phyloP scores from a whole-genome alignment of 1,139 yeast genomes.

The Geotrichum cucujoidarum region DNA sequence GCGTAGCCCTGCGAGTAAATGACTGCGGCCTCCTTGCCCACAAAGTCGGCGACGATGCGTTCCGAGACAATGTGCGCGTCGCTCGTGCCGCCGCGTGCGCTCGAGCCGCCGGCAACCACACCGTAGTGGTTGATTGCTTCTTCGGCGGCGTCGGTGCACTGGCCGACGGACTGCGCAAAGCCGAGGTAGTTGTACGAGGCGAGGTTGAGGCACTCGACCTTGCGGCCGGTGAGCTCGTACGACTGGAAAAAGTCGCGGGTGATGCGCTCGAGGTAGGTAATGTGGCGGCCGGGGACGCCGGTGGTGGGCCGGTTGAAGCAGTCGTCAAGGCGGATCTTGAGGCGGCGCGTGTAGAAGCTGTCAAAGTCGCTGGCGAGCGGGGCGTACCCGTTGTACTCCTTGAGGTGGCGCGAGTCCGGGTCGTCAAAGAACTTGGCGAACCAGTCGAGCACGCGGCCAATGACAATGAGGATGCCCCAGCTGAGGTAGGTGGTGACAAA shows the following conservation, averaged over 20 bases:
- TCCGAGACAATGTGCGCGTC: slow-evolving; percentile 76
- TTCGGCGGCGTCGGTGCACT: slow-evolving; percentile 78
- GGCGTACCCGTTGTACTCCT: slow-evolving; percentile 85
- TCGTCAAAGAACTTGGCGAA: slow-evolving; percentile 72
- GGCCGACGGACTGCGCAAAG: slow-evolving; percentile 91
- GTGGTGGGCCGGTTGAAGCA: slow-evolving; percentile 93
- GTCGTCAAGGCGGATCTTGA: slow-evolving; percentile 86
- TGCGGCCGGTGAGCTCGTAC: slow-evolving; percentile 68
- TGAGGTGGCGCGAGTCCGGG: slow-evolving; percentile 54
- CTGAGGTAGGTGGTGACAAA: slow-evolving; percentile 77
- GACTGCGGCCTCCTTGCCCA: slow-evolving; percentile 86
- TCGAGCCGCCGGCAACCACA: slow-evolving; percentile 71
- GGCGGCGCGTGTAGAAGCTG: slow-evolving; percentile 84
- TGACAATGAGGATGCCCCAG: slow-evolving; percentile 73
- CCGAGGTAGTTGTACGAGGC: slow-evolving; percentile 93
- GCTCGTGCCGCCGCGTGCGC: slow-evolving; percentile 69
- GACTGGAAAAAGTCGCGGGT: slow-evolving; percentile 54
- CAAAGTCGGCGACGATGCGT: slow-evolving; percentile 69
- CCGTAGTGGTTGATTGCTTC: slow-evolving; percentile 63
- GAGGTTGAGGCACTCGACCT: slow-evolving; percentile 74
- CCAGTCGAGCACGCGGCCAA: slow-evolving; percentile 89
- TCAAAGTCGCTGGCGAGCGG: slow-evolving; percentile 96
- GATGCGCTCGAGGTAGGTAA: slow-evolving; percentile 72
- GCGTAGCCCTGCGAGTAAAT: slow-evolving; percentile 93
- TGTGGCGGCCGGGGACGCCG: slow-evolving; percentile 94